These are phyloP conservation scores for Fusarium dimerum DNA, from an alignment of 2,329 filamentous ascomycete genomes.

Conservation along the genomic window DNA sequence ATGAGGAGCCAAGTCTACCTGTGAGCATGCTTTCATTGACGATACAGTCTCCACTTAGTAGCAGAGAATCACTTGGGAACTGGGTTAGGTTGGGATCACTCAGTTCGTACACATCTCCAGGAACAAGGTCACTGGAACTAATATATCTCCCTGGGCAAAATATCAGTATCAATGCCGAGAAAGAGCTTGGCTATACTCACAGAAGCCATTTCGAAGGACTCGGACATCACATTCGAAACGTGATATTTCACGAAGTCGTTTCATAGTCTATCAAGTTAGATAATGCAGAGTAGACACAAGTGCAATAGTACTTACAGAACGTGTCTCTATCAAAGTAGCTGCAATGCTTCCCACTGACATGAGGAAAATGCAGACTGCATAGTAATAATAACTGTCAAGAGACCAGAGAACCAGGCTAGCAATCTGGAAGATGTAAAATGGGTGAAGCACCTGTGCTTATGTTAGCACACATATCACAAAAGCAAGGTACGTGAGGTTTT, in stretches of 20 bases:
- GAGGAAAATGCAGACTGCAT: constrained; percentile 89
- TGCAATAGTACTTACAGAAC: constrained; percentile 57
- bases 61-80: constrained; percentile 87
- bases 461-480: not conserved
- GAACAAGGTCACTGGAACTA: constrained; percentile 83
- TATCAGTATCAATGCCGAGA: not conserved
- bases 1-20: constrained; percentile 37
- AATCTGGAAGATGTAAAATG: constrained; percentile 97
- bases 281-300: not conserved
- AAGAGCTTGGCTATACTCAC: constrained; percentile 47
- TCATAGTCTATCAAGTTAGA: constrained; percentile 68
- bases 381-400: constrained; percentile 95
- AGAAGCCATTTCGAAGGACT: constrained; percentile 92
- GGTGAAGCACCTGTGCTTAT: constrained; percentile 73
- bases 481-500: constrained; percentile 2
- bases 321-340: constrained; percentile 87
- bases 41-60: constrained; percentile 93
- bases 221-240: constrained; percentile 94
- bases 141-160: constrained; percentile 69
- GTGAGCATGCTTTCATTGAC: constrained; percentile 99
- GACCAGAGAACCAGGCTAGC: constrained; percentile 95
- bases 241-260: constrained; percentile 84
- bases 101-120: constrained; percentile 94
- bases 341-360: constrained; percentile 93
- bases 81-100: constrained; percentile 88